These are phyloP conservation scores for Venturia effusa DNA, from an alignment of 2,329 filamentous ascomycete genomes.

Conservation along the genomic window DNA sequence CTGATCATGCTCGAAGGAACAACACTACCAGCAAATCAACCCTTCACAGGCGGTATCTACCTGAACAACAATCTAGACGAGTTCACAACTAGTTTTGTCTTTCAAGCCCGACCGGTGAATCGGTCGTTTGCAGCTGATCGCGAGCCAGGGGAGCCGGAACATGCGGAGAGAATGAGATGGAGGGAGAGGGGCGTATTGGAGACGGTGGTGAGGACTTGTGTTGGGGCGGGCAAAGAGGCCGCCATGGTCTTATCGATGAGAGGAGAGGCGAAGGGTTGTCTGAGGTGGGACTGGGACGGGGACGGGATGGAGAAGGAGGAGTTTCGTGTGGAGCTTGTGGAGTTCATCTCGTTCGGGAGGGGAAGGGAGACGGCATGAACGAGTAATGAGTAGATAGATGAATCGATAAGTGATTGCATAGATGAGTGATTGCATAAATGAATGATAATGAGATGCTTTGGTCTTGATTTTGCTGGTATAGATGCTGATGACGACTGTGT, in stretches of 20 bases:
- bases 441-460: no score
- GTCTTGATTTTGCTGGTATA: no score
- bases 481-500: no score
- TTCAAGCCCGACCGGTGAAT: neutral
- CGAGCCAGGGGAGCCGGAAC: neutral
- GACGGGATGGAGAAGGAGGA: neutral
- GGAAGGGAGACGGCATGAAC: neutral
- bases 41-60: neutral
- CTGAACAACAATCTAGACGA: neutral
- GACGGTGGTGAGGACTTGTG: neutral
- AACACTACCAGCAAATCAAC: neutral
- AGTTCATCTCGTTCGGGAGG: conserved; percentile 2
- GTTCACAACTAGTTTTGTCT: neutral
- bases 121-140: neutral
- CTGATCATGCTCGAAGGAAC: neutral
- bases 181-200: neutral
- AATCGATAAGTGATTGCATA: neutral
- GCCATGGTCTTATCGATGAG: neutral
- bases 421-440: no score
- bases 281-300: neutral
- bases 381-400: neutral
- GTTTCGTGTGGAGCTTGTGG: neutral
- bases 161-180: neutral
- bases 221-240: neutral
- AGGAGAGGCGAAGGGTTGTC: neutral